Base-by-base conservation (phyloP, 495 filamentous ascomycete species). In the Melanomma pulvis-pyrius region DNA sequence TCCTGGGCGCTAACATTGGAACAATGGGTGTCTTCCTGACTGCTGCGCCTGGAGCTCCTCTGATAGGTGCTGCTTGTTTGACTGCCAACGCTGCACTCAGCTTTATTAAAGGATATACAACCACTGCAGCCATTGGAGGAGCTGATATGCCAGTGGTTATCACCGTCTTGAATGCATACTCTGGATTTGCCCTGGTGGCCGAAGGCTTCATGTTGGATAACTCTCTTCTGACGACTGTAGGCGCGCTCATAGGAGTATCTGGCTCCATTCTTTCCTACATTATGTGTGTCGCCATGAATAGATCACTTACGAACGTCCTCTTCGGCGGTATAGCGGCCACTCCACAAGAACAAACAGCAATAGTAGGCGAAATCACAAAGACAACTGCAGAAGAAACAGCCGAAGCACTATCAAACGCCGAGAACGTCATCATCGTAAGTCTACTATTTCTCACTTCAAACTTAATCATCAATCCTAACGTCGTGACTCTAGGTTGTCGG, bases 161-260 rank as follows among this genome's bases (percentile, higher is more conserved):
- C 63, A 93, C 90, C 0, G 90, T 92, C 7, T 79, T 93, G 15
- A 93, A 93, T 71, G 90, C 90, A 2, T 93, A 92, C 70, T 91
- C 88, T 47, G 90, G 90, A 9, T 93, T 93, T 61, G 90, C 90
- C 0, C 78, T 93, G 32, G 89, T 93, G 0, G 90, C 90, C 0
- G 90, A 93, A 74, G 90, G 90, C 13, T 83, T 93, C 63, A 93
- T 93, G 90, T 82, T 93, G n/a, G 85, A 92, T 68, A 92, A 92
- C 65, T 85, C 89, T 0, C 80, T 93, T 0, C 81, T 93, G 0
- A 92, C 89, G 0, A 90, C 88, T 2, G 86, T 93, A 12, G 90
- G 90, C 1, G 88, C 89, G 0, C 81, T 93, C 7, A 93, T 93
- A 47, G 90, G 90, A 41, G 90, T 92, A 8, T 88, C 85, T 30